Percentiles rank a stretch among this genome's conserved stretches.
Conservation (phyloP, 2,329 filamentous ascomycete genomes). For the Ceratocystis albifundus region DNA sequence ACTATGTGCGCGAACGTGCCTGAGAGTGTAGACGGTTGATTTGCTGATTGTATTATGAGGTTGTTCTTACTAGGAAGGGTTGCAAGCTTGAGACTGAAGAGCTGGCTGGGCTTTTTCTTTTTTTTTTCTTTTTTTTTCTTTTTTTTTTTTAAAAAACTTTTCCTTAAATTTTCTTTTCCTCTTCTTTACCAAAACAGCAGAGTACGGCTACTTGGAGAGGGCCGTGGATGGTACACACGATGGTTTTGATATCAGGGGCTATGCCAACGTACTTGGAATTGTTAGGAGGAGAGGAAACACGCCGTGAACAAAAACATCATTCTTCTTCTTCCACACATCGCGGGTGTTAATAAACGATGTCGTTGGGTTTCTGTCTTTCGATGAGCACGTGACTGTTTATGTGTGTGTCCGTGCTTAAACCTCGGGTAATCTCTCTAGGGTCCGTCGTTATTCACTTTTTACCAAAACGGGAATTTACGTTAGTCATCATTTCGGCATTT, state of each 20-base stretch:
- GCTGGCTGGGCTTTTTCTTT: background rate
- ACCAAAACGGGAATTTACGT: background rate
- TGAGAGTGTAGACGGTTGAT: background rate
- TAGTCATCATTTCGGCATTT: background rate
- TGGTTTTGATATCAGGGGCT: background rate
- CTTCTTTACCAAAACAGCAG: background rate
- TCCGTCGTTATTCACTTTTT: background rate
- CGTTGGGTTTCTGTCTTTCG: conserved; percentile 7
- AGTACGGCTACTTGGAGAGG: background rate
- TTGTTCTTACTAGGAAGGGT: too few species aligned
- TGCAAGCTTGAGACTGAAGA: background rate
- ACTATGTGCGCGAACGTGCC: background rate
- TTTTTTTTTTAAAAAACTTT: too few species aligned
- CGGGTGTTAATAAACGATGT: conserved; percentile 10
- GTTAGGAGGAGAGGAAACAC: background rate
- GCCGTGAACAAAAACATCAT: background rate
- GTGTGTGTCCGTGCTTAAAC: background rate
- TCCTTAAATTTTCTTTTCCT: too few species aligned
- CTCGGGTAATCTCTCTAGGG: background rate
- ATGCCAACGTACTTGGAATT: background rate
- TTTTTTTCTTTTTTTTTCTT: background rate
- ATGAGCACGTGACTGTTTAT: background rate
- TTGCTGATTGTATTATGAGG: background rate
- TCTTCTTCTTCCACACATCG: background rate
- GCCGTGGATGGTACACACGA: background rate